These are phyloP conservation scores for Fistulinella cinereoalba DNA, from an alignment of 1,284 basidiomycete genomes.

Conservation along the genomic window DNA sequence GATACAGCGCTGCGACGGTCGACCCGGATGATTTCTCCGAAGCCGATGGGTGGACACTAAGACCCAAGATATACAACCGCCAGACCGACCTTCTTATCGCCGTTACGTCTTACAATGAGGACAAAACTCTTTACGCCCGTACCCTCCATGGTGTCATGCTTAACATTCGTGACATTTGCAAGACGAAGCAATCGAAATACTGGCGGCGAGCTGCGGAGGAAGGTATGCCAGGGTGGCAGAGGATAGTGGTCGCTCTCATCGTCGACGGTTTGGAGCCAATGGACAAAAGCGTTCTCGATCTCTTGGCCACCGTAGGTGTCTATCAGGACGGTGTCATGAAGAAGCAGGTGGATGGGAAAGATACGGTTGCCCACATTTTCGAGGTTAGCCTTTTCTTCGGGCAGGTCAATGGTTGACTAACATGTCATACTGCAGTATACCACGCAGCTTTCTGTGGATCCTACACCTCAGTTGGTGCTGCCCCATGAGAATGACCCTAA, in stretches of 20 bases:
- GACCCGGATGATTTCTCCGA: slow-evolving; percentile 93
- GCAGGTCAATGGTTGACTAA: slow-evolving; percentile 5
- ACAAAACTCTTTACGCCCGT: slow-evolving; percentile 91
- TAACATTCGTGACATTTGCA: slow-evolving; percentile 98
- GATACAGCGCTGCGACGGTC: slow-evolving; percentile 89
- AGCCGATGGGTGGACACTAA: slow-evolving; percentile 79
- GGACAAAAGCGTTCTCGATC: slow-evolving; percentile 91
- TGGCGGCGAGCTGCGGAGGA: slow-evolving; percentile 85
- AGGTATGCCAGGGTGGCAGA: slow-evolving; percentile 88
- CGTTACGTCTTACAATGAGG: slow-evolving; percentile 87
- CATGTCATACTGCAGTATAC: slow-evolving; percentile 60
- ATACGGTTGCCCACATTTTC: slow-evolving; percentile 89
- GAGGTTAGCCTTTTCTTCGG: slow-evolving; percentile 51
- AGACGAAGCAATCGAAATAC: slow-evolving; percentile 93
- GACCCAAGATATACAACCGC: slow-evolving; percentile 82
- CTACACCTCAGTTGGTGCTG: slow-evolving; percentile 85
- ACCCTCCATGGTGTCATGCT: slow-evolving; percentile 96
- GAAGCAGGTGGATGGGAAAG: slow-evolving; percentile 88
- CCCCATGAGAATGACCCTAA: slow-evolving; percentile 86
- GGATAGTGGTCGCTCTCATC: slow-evolving; percentile 88
- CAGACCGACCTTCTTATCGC: slow-evolving; percentile 93
- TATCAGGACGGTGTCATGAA: slow-evolving; percentile 98
- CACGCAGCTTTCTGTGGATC: slow-evolving; percentile 87
- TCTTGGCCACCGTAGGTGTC: slow-evolving; percentile 84
- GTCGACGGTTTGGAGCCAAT: slow-evolving; percentile 94